phyloP scores from a whole-genome alignment of 2,329 filamentous ascomycete genomes.

The Fusarium sp. region DNA sequence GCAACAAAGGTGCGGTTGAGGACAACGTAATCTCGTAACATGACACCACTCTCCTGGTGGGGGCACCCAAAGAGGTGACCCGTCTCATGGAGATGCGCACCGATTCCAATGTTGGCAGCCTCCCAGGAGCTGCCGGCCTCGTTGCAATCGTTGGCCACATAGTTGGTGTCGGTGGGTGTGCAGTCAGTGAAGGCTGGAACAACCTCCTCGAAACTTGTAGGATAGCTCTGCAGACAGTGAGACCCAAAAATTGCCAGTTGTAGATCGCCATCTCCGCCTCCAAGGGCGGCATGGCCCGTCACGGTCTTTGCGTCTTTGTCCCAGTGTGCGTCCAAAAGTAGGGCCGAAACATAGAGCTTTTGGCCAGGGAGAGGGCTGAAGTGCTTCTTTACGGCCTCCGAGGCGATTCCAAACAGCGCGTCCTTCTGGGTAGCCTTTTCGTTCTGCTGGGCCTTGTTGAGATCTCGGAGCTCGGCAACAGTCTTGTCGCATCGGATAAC shows the following conservation, averaged over 20 bases:
- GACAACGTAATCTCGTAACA: conserved; percentile 88
- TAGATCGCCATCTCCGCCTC: conserved; percentile 77
- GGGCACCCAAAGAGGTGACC: conserved; percentile 92
- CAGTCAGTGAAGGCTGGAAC: conserved; percentile 91
- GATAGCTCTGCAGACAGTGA: conserved; percentile 91
- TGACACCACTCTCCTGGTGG: conserved; percentile 90
- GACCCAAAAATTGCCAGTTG: conserved; percentile 93
- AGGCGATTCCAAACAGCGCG: conserved; percentile 81
- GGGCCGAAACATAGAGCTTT: conserved; percentile 86
- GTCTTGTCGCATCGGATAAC: conserved; percentile 87
- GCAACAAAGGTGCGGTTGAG: conserved; percentile 86
- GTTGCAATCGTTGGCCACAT: conserved; percentile 86
- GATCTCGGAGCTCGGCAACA: conserved; percentile 82
- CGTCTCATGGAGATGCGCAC: conserved; percentile 90
- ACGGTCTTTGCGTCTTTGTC: conserved; percentile 78
- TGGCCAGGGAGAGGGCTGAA: conserved; percentile 82
- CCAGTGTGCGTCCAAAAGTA: conserved; percentile 92
- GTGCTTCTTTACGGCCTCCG: conserved; percentile 80
- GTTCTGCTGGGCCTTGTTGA: conserved; percentile 84
- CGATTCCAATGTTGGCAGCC: conserved; percentile 92
- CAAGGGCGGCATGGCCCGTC: conserved; percentile 85
- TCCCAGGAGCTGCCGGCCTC: conserved; percentile 95
- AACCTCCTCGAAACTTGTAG: conserved; percentile 88
- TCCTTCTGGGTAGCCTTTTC: conserved; percentile 75
- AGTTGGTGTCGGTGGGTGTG: conserved; percentile 84